Base-by-base conservation (phyloP, 1,139 yeast species). In the Citeromyces hawaiiensis region DNA sequence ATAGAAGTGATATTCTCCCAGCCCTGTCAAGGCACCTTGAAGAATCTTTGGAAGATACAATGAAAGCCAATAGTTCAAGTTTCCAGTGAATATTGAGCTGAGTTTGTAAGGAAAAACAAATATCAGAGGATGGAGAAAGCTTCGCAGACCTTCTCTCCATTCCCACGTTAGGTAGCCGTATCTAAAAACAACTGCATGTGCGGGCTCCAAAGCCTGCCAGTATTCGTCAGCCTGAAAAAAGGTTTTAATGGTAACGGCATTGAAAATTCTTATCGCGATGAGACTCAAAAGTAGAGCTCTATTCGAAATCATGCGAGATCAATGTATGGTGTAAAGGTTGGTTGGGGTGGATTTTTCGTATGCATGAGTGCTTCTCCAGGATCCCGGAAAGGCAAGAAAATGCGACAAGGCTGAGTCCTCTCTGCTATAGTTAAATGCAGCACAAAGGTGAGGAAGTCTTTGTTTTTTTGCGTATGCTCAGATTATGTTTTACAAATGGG, bases 191-290 rank as follows among this genome's bases (percentile, higher is more conserved):
- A 68, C 61, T 9, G 54, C 45, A 56, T 88, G 95, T 0, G 98
- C 98, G 0, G 96, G 96, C 53, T 93, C 98, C 36, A 93, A 61
- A 0, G 91, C 68, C 58, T 93, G 98, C 75, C 81, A 93, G 60
- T 69, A 93, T 57, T 93, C 99, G 57, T 93, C 99, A 0, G 98
- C 93, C 56, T 93, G 99, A 60, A 91, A 91, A 54, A 76, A 93
- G 0, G 97, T 86, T 43, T 56, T 57, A 4, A 75, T 70, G 1
- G 76, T 56, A 19, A 83, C 55, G 0, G 94, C 71, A 56, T 87
- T 87, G 49, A 74, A 31, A 4, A 81, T 46, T 35, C 96, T 60
- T 14, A 70, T 52, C 2, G 57, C 39, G 15, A 58, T 44, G 8
- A 70, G 27, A 23, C 27, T 23, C 11, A 23, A 7, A 5, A 9